phyloP scores from a whole-genome alignment of 345 rosid genomes.

The Populus davidiana region DNA sequence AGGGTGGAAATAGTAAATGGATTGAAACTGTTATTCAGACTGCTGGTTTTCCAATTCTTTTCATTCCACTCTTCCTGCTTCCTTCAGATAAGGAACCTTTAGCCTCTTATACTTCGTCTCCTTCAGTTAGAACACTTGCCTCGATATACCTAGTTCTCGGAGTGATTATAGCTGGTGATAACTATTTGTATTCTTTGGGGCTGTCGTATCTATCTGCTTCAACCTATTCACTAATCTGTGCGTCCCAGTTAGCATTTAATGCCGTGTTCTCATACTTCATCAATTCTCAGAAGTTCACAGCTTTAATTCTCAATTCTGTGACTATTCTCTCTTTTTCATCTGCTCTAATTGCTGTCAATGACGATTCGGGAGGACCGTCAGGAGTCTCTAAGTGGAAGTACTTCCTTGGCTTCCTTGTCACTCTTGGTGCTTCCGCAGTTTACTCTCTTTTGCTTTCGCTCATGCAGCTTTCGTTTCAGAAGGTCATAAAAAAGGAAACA shows the following conservation, averaged over 20 bases:
- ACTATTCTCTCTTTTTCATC: slow-evolving; percentile 69
- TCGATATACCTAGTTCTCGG: slow-evolving; percentile 61
- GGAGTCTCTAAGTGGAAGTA: slow-evolving; percentile 56
- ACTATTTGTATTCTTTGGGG: slow-evolving; percentile 64
- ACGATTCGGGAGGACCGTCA: slow-evolving; percentile 48
- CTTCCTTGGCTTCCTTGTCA: slow-evolving; percentile 51
- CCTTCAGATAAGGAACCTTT: slow-evolving; percentile 40
- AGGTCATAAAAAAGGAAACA: slow-evolving; percentile 50
- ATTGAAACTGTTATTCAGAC: slow-evolving; percentile 65
- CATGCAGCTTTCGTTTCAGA: slow-evolving; percentile 71
- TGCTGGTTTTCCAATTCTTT: slow-evolving; percentile 63
- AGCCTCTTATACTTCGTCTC: slow-evolving; percentile 24
- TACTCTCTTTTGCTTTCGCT: slow-evolving; percentile 83
- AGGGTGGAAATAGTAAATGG: slow-evolving; percentile 72
- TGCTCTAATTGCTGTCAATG: slow-evolving; percentile 58
- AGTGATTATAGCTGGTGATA: slow-evolving; percentile 54
- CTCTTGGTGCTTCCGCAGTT: slow-evolving; percentile 63
- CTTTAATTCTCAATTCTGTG: slow-evolving; percentile 53
- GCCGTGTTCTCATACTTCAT: slow-evolving; percentile 69
- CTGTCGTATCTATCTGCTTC: slow-evolving; percentile 75
- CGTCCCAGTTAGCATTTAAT: slow-evolving; percentile 73
- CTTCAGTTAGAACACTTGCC: slow-evolving; percentile 32
- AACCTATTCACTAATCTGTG: slow-evolving; percentile 74
- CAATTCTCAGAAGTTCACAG: slow-evolving; percentile 72
- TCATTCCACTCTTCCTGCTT: slow-evolving; percentile 47